Evolutionary conservation across 352 stramenopile genomes (phyloP).

Genomic region (Pythium utonaiense): DNA sequence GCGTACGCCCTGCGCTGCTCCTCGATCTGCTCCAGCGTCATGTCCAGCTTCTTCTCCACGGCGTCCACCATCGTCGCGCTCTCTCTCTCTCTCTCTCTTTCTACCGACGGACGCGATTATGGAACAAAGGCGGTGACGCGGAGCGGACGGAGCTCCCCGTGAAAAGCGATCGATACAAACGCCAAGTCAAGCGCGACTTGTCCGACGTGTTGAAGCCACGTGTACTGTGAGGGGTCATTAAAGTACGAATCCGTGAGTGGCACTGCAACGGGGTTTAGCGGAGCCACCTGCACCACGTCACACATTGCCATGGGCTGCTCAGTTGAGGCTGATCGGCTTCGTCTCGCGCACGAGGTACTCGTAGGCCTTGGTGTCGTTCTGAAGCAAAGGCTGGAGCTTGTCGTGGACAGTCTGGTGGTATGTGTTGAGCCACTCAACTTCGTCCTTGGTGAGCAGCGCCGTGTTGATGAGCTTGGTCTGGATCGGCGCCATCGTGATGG

Average conservation of each 20-base stretch:
- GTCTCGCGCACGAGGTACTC: slow-evolving; percentile 80
- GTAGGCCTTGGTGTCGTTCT: slow-evolving; percentile 53
- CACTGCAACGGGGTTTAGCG: not conserved
- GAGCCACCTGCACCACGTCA: not conserved
- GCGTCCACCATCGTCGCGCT: slow-evolving; percentile 29
- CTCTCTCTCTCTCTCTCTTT: slow-evolving; percentile 13
- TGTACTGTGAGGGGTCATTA: not conserved
- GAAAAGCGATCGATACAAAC: slow-evolving; percentile 15
- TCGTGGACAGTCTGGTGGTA: slow-evolving; percentile 92
- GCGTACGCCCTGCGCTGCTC: slow-evolving; percentile 42
- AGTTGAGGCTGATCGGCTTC: slow-evolving; percentile 40
- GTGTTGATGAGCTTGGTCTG: slow-evolving; percentile 96
- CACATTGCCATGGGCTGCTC: not conserved
- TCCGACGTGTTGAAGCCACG: slow-evolving; percentile 9
- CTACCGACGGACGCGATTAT: slow-evolving; percentile 7
- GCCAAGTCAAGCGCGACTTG: slow-evolving; percentile 3
- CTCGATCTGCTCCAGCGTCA: slow-evolving; percentile 66
- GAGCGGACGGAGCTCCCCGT: slow-evolving; percentile 7
- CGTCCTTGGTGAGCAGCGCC: slow-evolving; percentile 84
- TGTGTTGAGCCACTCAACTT: slow-evolving; percentile 95
- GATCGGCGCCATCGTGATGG: slow-evolving; percentile 98
- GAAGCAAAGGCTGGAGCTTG: slow-evolving; percentile 89
- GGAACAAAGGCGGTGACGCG: not conserved
- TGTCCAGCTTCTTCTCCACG: slow-evolving; percentile 69
- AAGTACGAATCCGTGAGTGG: not conserved